phyloP scores from a whole-genome alignment of 768 basidiomycete genomes.

The Mrakia gelida region DNA sequence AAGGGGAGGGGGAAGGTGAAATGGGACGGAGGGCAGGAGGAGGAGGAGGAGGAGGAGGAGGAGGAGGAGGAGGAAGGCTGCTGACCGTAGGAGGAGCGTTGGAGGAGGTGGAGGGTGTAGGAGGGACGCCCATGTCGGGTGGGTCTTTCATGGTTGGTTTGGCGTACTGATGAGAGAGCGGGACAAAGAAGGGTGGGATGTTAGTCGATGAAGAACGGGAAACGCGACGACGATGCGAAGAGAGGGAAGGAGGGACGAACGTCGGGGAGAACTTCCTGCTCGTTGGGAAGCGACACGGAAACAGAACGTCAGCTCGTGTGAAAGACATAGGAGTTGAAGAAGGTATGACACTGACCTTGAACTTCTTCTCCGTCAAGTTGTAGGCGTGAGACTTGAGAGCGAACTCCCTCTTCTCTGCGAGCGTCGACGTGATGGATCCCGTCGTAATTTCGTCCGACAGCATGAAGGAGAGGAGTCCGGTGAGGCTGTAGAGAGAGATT shows the following conservation, averaged over 20 bases:
- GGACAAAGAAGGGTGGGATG: no score
- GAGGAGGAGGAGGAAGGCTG: conserved; percentile 11
- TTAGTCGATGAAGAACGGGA: neutral
- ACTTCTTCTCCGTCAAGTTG: conserved; percentile 74
- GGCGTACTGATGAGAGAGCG: conserved; percentile 12
- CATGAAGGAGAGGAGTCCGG: conserved; percentile 92
- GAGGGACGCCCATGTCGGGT: conserved; percentile 22
- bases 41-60: neutral
- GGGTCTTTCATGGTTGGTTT: conserved; percentile 10
- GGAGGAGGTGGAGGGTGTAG: conserved; percentile 1
- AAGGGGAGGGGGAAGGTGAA: neutral
- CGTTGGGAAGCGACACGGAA: no score
- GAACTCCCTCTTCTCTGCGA: conserved; percentile 69
- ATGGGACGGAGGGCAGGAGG: neutral
- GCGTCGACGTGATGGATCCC: conserved; percentile 76
- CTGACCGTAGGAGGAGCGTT: conserved; percentile 15
- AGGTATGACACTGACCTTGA: conserved; percentile 43
- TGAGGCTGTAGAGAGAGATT: conserved; percentile 56
- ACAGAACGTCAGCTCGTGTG: neutral
- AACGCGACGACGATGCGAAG: neutral
- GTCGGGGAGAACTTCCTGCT: conserved; percentile 1
- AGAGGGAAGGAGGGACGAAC: neutral
- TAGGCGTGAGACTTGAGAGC: conserved; percentile 77
- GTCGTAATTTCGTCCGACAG: conserved; percentile 95
- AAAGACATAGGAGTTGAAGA: neutral